These are phyloP conservation scores for Tolypocladium ovalisporum DNA, from an alignment of 2,329 filamentous ascomycete genomes.

Conservation along the genomic window DNA sequence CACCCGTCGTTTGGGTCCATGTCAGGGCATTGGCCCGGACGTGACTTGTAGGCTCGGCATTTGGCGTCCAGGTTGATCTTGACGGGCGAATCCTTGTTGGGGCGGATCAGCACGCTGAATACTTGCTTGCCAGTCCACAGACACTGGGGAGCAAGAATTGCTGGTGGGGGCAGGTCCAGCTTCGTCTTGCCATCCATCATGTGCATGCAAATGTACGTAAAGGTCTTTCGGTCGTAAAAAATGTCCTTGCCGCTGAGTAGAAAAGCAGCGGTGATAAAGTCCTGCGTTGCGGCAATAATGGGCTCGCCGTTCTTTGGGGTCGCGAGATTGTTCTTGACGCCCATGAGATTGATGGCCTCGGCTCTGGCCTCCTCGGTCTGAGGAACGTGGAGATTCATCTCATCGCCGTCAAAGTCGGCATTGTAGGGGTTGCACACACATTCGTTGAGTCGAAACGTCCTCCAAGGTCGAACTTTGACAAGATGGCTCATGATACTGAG, in stretches of 20 bases:
- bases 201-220: constrained; percentile 82
- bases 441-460: constrained; percentile 93
- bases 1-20: constrained; percentile 83
- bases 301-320: constrained; percentile 97
- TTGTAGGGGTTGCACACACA: constrained; percentile 98
- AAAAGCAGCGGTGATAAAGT: constrained; percentile 95
- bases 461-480: constrained; percentile 86
- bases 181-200: constrained; percentile 77
- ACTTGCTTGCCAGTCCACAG: constrained; percentile 97
- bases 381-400: constrained; percentile 98
- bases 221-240: constrained; percentile 82
- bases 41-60: constrained; percentile 68
- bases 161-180: constrained; percentile 77
- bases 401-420: constrained; percentile 96
- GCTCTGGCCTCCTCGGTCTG: constrained; percentile 95
- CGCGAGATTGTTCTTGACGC: constrained; percentile 89
- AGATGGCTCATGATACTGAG: constrained; percentile 96
- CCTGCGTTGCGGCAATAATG: constrained; percentile 97
- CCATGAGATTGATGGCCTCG: constrained; percentile 94
- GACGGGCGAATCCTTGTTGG: constrained; percentile 73
- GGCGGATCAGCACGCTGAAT: constrained; percentile 83
- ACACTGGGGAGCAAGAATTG: constrained; percentile 72
- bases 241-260: constrained; percentile 84
- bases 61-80: constrained; percentile 88
- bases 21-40: constrained; percentile 46